Percentiles rank a stretch among this genome's conserved stretches.
phyloP scores from a whole-genome alignment of 768 basidiomycete species.

The Lentinula sp. region DNA sequence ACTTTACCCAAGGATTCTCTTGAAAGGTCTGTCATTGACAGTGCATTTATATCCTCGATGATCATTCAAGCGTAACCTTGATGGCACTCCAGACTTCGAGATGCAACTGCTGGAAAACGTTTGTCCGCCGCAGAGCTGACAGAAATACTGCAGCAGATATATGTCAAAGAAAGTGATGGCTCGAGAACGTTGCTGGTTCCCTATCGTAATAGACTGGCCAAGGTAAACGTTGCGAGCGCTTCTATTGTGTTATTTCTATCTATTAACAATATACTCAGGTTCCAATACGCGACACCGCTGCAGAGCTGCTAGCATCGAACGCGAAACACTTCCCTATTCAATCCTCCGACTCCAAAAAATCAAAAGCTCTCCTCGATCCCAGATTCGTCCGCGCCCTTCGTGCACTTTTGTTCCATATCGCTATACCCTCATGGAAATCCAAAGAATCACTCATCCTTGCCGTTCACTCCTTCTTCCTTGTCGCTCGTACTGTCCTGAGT shows the following conservation, averaged over 20 bases:
- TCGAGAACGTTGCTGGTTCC: conserved; percentile 63
- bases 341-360: conserved; percentile 23
- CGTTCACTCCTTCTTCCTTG: conserved; percentile 79
- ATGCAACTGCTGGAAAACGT: conserved; percentile 19
- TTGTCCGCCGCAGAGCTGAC: conserved; percentile 35
- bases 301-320: conserved; percentile 38
- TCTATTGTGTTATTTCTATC: too few relatives aligned
- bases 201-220: conserved; percentile 55
- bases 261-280: conserved; percentile 24
- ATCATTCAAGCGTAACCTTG: not conserved
- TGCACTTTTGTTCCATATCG: conserved; percentile 67
- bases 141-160: conserved; percentile 54
- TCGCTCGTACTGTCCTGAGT: conserved; percentile 81
- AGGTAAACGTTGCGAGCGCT: conserved; percentile 11
- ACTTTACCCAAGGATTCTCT: conserved; percentile 25
- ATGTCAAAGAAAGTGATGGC: conserved; percentile 51
- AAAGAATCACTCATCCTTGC: conserved; percentile 71
- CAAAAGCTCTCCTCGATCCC: conserved; percentile 63
- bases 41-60: not conserved
- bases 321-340: conserved; percentile 58
- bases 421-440: conserved; percentile 53
- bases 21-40: conserved; percentile 7
- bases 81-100: conserved; percentile 13
- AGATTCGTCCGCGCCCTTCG: conserved; percentile 68
- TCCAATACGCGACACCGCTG: conserved; percentile 11